A percentile compares a stretch with the other conserved stretches of the same genome.
Evolutionary conservation across 1,284 basidiomycete species (phyloP).

Genomic region (Papiliotrema flavescens): DNA sequence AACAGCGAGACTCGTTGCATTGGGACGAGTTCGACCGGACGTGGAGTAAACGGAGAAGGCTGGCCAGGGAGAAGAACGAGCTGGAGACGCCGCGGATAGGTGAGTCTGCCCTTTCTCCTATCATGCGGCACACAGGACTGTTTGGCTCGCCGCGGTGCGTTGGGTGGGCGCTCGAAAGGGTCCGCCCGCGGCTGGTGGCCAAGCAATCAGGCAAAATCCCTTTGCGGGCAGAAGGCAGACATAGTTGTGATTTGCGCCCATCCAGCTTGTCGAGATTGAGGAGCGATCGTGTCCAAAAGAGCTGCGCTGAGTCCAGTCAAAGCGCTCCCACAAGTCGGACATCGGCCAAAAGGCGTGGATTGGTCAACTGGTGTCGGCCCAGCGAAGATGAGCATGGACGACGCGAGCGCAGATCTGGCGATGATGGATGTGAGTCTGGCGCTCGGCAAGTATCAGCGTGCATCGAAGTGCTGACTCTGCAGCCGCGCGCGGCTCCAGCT

Average conservation of each 20-base stretch:
- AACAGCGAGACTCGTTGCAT: slow-evolving; percentile 47
- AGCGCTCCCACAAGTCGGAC: slow-evolving; percentile 33
- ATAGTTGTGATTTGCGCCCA: too few relatives aligned
- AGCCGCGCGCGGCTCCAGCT: neutral
- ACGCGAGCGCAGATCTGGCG: slow-evolving; percentile 36
- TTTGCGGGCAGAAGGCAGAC: too few relatives aligned
- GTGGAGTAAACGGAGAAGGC: slow-evolving; percentile 51
- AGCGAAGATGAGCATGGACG: slow-evolving; percentile 23
- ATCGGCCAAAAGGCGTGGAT: slow-evolving; percentile 23
- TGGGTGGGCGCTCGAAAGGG: too few relatives aligned
- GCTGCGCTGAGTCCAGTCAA: slow-evolving; percentile 17
- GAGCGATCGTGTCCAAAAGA: too few relatives aligned
- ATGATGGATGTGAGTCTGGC: slow-evolving; percentile 43
- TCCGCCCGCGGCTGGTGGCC: too few relatives aligned
- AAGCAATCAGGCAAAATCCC: too few relatives aligned
- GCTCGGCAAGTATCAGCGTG: neutral
- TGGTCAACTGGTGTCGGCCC: slow-evolving; percentile 43
- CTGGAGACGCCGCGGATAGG: slow-evolving; percentile 52
- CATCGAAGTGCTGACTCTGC: neutral
- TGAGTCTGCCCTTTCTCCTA: slow-evolving; percentile 15
- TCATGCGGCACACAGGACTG: too few relatives aligned
- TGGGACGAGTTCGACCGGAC: slow-evolving; percentile 53
- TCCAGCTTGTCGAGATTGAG: too few relatives aligned
- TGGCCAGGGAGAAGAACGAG: slow-evolving; percentile 55
- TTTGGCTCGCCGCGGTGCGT: too few relatives aligned